Percentiles rank a stretch among this genome's conserved stretches.
Evolutionary conservation across 257 asterid species (phyloP).

Genomic region (Avicennia marina): DNA sequence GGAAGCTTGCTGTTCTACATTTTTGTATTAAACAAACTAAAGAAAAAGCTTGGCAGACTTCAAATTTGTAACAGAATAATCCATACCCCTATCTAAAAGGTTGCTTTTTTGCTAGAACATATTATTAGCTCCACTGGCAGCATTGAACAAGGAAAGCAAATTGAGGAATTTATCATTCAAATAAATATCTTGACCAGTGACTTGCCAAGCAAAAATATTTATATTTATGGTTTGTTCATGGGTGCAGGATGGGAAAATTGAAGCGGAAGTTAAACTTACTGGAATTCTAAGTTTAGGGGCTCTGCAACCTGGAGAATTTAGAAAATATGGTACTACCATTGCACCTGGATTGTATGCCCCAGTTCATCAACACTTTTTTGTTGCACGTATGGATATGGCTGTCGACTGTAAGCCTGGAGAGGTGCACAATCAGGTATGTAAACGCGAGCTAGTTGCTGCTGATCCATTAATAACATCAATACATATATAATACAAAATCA

Average conservation of each 20-base stretch:
- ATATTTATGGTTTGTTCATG: conserved; percentile 8
- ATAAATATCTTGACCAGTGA: too few relatives aligned
- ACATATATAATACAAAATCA: not conserved
- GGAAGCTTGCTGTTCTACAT: not conserved
- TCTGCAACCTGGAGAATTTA: conserved; percentile 76
- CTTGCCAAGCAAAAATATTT: too few relatives aligned
- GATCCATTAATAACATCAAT: not conserved
- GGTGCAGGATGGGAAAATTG: conserved; percentile 94
- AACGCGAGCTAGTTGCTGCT: not conserved
- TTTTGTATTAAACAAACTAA: too few relatives aligned
- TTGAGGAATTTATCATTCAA: too few relatives aligned
- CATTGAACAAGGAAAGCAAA: too few relatives aligned
- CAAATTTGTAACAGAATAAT: too few relatives aligned
- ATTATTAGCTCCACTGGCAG: too few relatives aligned
- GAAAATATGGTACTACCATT: conserved; percentile 91
- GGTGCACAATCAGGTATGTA: conserved; percentile 77
- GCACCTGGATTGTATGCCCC: conserved; percentile 98
- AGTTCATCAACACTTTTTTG: conserved; percentile 96
- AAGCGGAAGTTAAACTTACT: conserved; percentile 96
- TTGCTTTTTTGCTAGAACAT: too few relatives aligned
- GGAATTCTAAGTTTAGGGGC: conserved; percentile 96
- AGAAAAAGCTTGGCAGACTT: too few relatives aligned
- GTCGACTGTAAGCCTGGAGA: conserved; percentile 96
- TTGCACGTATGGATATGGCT: conserved; percentile 97
- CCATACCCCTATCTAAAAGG: too few relatives aligned